Evolutionary conservation across 2,329 filamentous ascomycete species (phyloP), one percentile per base, ranked within the genome.

Genomic region (Waltergamsia citrina): DNA sequence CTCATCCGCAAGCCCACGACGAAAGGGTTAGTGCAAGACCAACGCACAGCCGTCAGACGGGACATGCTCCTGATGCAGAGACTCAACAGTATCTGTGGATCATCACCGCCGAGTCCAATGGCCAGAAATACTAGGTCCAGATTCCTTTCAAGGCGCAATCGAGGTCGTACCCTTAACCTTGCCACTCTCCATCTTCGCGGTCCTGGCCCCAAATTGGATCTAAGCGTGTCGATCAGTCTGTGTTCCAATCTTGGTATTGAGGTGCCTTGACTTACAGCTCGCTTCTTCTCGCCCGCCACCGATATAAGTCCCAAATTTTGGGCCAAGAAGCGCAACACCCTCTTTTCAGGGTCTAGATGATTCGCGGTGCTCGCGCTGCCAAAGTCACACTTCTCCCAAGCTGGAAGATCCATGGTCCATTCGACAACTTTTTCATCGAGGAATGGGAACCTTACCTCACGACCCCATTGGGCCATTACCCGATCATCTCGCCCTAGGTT

Each of bases 401-500:
- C 80, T 0, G 86, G 82, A 17, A 70, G 65, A 28, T 65, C 65
- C 18, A 96, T 71, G 6, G 85, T 83, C 75, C 87, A 92, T 18
- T 67, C 67, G n/a, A 95, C 78, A 29, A 98, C 71, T 3, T 74
- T 66, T 56, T 98, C 92, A 41, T 96, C 92, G 0, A 98, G 70
- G 49, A 76, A 98, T 0, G 93, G 92, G 51, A 93, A 95, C 23
- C 92, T 74, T 21, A 83, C 83, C 57, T 98, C 92, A 40, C 80
- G 81, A 11, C 84, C 78, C 83, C 88, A 96, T 50, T 94, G 74
- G 3, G 85, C 80, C 56, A 95, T 85, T 14, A 88, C 82, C 17
- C 92, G 75, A 57, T 98, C 93, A 50, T 98, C 92, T 8, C 92
- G 78, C 4, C 92, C 93, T 7, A 98, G 70, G 44, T 98, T 98